Evolutionary conservation across 2,329 filamentous ascomycete genomes (phyloP), one percentile per base, ranked within the genome.

Genomic region (Phaeosphaeria sp.): DNA sequence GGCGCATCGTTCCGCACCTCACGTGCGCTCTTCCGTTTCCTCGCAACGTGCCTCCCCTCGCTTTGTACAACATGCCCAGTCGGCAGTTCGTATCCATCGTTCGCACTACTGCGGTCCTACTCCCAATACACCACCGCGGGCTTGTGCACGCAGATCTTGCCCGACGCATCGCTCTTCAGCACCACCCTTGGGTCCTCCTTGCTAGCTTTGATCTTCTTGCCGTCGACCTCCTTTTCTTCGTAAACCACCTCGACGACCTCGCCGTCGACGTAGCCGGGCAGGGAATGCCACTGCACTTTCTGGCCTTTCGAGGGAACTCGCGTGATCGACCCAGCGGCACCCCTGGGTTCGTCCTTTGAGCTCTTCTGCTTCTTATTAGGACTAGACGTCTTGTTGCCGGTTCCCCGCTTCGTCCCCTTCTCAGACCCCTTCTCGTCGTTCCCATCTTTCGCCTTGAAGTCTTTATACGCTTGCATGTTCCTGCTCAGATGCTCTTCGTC

Each of bases 101-200:
- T 18, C 27, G 18, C 22, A 24, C 48, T 40, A 55, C 24, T 52
- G 22, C 45, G 6, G 53, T 53, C 55, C 53, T 69, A 78, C 47
- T 79, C 79, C 58, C 79, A 81, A 57, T 76, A 80, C 51, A 79
- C 77, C 30, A 73, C 75, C 20, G 80, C 77, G 3, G 78, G 75
- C 68, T 80, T 80, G 51, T 81, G 78, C 49, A 81, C 77, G 30
- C 72, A 76, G 25, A 78, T 72, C 68, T 80, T 80, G 11, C 77
- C 78, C 39, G 73, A 75, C 49, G 66, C 70, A 9, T 66, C 73
- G 48, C 71, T 77, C 65, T 74, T 78, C 57, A 81, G 58, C 18
- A 81, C 78, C 45, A 81, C 67, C 60, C 74, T 74, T 4, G 80
- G 79, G 63, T 81, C 79, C 43, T 78, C 73, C 53, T 79, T 74